Conservation (phyloP, 257 asterid genomes). For the Gentiana macrophylla region DNA sequence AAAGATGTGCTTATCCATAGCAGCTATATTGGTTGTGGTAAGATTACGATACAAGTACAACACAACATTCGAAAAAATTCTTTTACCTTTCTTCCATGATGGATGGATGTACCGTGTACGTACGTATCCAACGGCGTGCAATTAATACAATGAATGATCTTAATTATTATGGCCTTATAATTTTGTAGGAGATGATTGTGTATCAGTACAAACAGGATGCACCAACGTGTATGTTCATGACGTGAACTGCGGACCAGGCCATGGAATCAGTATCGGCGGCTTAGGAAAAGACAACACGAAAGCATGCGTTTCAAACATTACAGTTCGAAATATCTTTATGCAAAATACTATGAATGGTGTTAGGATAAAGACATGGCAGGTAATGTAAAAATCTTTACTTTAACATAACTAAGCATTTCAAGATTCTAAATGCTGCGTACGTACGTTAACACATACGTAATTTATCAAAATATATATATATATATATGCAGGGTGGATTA, state of each 20-base stretch:
- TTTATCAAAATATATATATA: too few species aligned
- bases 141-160: not conserved
- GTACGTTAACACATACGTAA: too few species aligned
- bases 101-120: too few species aligned
- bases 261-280: slow-evolving; percentile 92
- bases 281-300: slow-evolving; percentile 67
- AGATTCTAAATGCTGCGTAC: too few species aligned
- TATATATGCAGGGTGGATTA: slow-evolving; percentile 84
- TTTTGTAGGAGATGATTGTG: slow-evolving; percentile 73
- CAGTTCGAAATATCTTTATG: slow-evolving; percentile 54
- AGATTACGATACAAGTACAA: not conserved
- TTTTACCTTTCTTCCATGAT: too few species aligned
- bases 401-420: not conserved
- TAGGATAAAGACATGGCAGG: slow-evolving; percentile 90
- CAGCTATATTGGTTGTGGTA: slow-evolving; percentile 72
- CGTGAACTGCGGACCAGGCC: slow-evolving; percentile 85
- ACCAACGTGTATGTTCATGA: slow-evolving; percentile 55
- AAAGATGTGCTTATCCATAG: slow-evolving; percentile 65
- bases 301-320: slow-evolving; percentile 84
- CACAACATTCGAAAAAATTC: too few species aligned
- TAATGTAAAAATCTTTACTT: slow-evolving; percentile 11
- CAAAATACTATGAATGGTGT: slow-evolving; percentile 67
- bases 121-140: too few species aligned
- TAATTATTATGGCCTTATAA: slow-evolving; percentile 11
- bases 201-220: slow-evolving; percentile 87